A percentile compares a stretch with the other conserved stretches of the same genome.
Conservation (phyloP, 164 flowering plant species). For the Paratinospora sagittata region DNA sequence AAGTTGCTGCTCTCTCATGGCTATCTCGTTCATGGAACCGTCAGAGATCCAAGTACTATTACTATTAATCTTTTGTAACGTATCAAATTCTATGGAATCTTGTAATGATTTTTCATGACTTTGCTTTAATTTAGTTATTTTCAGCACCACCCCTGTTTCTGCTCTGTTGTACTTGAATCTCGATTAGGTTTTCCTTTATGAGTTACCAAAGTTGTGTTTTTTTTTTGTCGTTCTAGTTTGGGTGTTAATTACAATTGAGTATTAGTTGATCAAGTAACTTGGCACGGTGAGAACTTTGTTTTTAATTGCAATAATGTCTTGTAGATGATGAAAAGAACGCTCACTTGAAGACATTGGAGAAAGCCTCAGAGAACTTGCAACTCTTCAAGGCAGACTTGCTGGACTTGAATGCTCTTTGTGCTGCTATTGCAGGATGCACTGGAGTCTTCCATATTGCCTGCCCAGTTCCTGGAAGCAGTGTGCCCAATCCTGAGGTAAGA, state of each 20-base stretch:
- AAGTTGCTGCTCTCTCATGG: background rate
- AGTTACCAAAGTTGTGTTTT: too few relatives aligned
- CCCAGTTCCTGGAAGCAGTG: constrained; percentile 17
- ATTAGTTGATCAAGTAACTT: too few relatives aligned
- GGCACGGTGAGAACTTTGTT: too few relatives aligned
- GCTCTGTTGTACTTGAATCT: too few relatives aligned
- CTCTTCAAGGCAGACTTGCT: constrained; percentile 52
- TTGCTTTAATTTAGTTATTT: too few relatives aligned
- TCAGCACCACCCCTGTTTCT: too few relatives aligned
- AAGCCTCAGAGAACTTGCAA: constrained; percentile 36
- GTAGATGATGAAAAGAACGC: constrained; percentile 39
- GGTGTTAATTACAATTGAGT: constrained; percentile 26
- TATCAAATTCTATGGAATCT: too few relatives aligned
- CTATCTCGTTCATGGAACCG: background rate
- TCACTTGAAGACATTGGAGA: constrained; percentile 41
- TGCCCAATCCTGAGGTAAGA: constrained; percentile 8
- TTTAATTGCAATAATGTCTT: too few relatives aligned
- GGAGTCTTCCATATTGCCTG: constrained; percentile 60
- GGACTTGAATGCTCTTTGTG: constrained; percentile 33
- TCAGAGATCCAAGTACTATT: background rate
- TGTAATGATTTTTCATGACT: too few relatives aligned
- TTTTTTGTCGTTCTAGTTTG: constrained; percentile 14
- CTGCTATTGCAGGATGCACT: constrained; percentile 46
- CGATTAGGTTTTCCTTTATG: too few relatives aligned
- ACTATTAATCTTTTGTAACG: background rate